Evolutionary conservation across 2,329 filamentous ascomycete genomes (phyloP), one percentile per base, ranked within the genome.

Genomic region (Metarhizium robertsii): DNA sequence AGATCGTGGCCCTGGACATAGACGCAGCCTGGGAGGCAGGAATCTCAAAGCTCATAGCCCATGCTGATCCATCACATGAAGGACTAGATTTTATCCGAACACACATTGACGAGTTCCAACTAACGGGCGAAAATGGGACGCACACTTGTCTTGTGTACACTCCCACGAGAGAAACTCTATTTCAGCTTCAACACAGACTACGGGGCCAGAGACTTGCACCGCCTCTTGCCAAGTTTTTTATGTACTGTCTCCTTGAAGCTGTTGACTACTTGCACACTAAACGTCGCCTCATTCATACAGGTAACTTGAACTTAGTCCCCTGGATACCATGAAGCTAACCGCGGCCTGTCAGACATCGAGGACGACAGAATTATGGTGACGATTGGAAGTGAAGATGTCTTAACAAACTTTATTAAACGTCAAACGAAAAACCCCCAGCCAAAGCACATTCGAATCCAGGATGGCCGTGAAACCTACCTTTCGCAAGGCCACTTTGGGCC

Each of bases 81-180:
- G 58, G 62, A 10, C 46, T 58, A 1, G 3, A 38, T 0, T 61
- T 55, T 43, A 53, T 60, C 5, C 52, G 56, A 18, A 53, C 47
- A 5, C 59, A 55, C 0, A 46, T 58, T 32, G 59, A 62, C 47
- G 53, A 57, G 32, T 64, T 64, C 50, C 43, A 47, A 13, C 13
- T 62, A 11, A 2, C 53, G 25, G 53, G 58, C 16, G 55, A 58
- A 18, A 18, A 59, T 46, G 58, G 61, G 8, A 60, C 53, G 20
- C 60, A 65, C 25, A 8, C 45, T 30, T 65, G 62, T 47, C 60
- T 64, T 13, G 61, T 65, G 3, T 63, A 62, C 34, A 49, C 57
- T 29, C 59, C 61, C 0, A 62, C 59, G 62, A 55, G 61, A 54
- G 61, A 62, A 46, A 63, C 62, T 36, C 50, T 64, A 1, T 56